phyloP scores from a whole-genome alignment of 805 yeast genomes.

The Phaffomyces antillensis region DNA sequence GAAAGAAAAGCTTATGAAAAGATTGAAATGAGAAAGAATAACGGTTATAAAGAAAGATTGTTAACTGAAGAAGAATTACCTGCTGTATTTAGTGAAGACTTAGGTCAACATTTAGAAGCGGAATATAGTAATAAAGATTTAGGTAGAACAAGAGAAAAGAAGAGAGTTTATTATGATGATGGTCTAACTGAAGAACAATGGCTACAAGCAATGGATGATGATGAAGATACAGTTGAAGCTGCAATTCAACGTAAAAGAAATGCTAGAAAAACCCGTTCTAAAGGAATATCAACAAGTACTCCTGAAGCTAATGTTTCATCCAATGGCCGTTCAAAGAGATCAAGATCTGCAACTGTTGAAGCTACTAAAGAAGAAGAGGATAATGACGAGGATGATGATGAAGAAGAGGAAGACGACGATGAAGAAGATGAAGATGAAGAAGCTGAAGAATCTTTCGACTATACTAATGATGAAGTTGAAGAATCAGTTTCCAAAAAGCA shows the following conservation, averaged over 20 bases:
- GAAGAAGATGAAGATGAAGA: constrained; percentile 1
- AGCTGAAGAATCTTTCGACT: too few species aligned
- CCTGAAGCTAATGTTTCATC: constrained; percentile 3
- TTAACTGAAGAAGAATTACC: constrained; percentile 61
- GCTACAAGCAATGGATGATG: constrained; percentile 74
- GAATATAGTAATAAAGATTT: constrained; percentile 47
- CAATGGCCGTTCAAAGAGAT: constrained; percentile 17
- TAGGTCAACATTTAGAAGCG: constrained; percentile 42
- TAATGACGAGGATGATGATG: constrained; percentile 2
- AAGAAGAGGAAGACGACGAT: not conserved
- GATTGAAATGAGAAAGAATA: constrained; percentile 25
- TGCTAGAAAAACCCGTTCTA: constrained; percentile 23
- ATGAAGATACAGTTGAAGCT: constrained; percentile 37
- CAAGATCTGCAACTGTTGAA: constrained; percentile 15
- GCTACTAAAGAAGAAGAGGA: constrained; percentile 1
- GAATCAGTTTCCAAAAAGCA: constrained; percentile 16
- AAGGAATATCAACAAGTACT: constrained; percentile 4
- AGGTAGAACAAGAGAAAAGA: constrained; percentile 76
- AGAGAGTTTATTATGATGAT: constrained; percentile 67
- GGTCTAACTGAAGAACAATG: constrained; percentile 90
- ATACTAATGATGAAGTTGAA: constrained; percentile 1
- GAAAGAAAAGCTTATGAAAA: constrained; percentile 20
- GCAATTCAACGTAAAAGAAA: constrained; percentile 31
- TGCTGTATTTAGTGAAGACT: constrained; percentile 52
- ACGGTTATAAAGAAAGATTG: constrained; percentile 61